Conservation (phyloP, 2,329 filamentous ascomycete species). For the Fusarium nematophilum region DNA sequence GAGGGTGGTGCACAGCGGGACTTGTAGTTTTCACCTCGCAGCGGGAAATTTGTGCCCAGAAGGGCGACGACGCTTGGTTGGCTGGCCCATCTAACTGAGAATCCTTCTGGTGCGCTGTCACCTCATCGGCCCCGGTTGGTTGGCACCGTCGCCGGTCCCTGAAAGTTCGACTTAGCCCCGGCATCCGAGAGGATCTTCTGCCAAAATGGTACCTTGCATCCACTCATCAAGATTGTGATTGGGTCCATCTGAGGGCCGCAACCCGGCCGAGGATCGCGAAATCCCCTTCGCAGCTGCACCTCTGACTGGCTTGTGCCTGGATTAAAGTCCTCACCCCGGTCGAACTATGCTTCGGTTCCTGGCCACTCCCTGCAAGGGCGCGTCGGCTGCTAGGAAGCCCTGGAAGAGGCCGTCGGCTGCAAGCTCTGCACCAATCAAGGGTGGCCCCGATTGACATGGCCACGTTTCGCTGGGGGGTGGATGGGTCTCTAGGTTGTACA, state of each 20-base stretch:
- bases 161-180: conserved; percentile 35
- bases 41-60: conserved; percentile 39
- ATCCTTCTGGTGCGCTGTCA: conserved; percentile 38
- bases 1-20: conserved; percentile 34
- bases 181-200: conserved; percentile 34
- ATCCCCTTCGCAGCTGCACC: conserved; percentile 31
- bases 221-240: conserved; percentile 32
- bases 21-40: conserved; percentile 44
- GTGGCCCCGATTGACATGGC: conserved; percentile 27
- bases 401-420: conserved; percentile 10
- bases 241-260: conserved; percentile 19
- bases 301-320: conserved; percentile 44
- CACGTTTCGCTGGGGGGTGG: conserved; percentile 31
- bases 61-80: conserved; percentile 14
- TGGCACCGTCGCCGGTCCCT: conserved; percentile 32
- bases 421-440: conserved; percentile 34
- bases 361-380: conserved; percentile 33
- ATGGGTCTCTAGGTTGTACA: conserved; percentile 16
- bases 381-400: conserved; percentile 27
- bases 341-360: conserved; percentile 28
- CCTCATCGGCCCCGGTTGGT: conserved; percentile 32
- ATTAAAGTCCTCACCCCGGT: conserved; percentile 33
- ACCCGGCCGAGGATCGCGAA: conserved; percentile 37
- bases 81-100: conserved; percentile 1
- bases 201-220: conserved; percentile 42